Percentiles rank a stretch among this genome's conserved stretches.
Evolutionary conservation across 176 grass and related monocot species (phyloP).

Genomic region (Musa schizocarpa): DNA sequence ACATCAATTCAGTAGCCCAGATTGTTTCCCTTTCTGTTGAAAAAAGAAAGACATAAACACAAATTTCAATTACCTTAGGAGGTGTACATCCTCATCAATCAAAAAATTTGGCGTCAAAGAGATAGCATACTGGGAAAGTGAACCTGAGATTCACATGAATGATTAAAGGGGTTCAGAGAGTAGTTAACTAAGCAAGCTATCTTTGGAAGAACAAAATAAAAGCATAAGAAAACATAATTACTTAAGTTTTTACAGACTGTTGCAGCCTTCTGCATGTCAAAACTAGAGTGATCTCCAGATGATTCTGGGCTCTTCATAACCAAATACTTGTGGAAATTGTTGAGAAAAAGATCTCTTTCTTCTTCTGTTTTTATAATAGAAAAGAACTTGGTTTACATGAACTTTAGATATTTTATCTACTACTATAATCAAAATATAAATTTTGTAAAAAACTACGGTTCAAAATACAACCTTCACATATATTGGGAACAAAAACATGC

Average conservation of each 20-base stretch:
- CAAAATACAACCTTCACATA: slow-evolving; percentile 72
- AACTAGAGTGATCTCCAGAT: slow-evolving; percentile 22
- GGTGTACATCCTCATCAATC: slow-evolving; percentile 74
- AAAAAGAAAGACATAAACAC: neutral
- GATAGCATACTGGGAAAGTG: slow-evolving; percentile 65
- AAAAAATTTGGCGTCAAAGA: slow-evolving; percentile 69
- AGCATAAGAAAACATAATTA: slow-evolving; percentile 24
- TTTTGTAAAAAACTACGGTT: neutral
- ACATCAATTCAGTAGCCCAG: neutral
- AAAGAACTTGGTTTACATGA: neutral
- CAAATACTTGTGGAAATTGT: slow-evolving; percentile 66
- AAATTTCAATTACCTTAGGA: slow-evolving; percentile 58
- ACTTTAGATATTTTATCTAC: slow-evolving; percentile 1
- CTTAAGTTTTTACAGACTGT: slow-evolving; percentile 80
- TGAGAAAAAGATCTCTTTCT: slow-evolving; percentile 94
- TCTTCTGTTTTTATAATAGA: slow-evolving; percentile 48
- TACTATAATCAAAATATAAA: neutral
- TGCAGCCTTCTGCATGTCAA: slow-evolving; percentile 27
- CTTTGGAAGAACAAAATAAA: slow-evolving; percentile 6
- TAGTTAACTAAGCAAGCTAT: neutral
- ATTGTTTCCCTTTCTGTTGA: slow-evolving; percentile 4
- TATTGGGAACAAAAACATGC: slow-evolving; percentile 90
- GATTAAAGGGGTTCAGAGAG: neutral
- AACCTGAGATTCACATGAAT: slow-evolving; percentile 39
- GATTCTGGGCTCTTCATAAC: slow-evolving; percentile 28